A percentile compares a stretch with the other conserved stretches of the same genome.
These are phyloP conservation scores for Ceratocystis papillata DNA, from an alignment of 2,329 filamentous ascomycete genomes.

Conservation along the genomic window DNA sequence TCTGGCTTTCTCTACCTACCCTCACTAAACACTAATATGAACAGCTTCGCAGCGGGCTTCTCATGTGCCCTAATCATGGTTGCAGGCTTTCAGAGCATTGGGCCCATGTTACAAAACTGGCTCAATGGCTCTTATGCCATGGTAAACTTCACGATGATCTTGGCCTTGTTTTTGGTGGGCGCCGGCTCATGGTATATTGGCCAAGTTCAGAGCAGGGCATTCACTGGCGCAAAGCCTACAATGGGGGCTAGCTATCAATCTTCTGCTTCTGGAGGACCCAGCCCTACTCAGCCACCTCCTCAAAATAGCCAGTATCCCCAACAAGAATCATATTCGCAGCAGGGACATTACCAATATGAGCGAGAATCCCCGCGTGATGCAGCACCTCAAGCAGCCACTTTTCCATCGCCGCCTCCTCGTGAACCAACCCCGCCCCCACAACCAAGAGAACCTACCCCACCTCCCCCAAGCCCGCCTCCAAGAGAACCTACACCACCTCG, in stretches of 20 bases:
- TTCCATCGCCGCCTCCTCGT: conserved; percentile 25
- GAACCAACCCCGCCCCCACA: conserved; percentile 17
- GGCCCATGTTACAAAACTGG: conserved; percentile 65
- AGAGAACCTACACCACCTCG: conserved; percentile 25
- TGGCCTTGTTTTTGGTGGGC: conserved; percentile 63
- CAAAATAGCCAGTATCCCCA: conserved; percentile 26
- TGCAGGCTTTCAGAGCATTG: conserved; percentile 59
- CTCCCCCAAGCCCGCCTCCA: not conserved
- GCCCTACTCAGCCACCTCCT: conserved; percentile 30
- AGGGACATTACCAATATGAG: conserved; percentile 29
- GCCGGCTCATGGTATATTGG: conserved; percentile 61
- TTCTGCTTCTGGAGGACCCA: conserved; percentile 26
- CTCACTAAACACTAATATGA: conserved; percentile 71
- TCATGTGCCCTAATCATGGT: conserved; percentile 63
- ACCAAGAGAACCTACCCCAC: conserved; percentile 23
- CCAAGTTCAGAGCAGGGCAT: conserved; percentile 32
- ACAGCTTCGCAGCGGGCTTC: conserved; percentile 84
- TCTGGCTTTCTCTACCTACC: conserved; percentile 90
- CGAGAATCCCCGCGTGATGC: not conserved
- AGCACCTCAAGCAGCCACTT: conserved; percentile 3
- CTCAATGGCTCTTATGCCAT: conserved; percentile 58
- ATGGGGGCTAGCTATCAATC: conserved; percentile 21
- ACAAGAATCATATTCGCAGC: conserved; percentile 31
- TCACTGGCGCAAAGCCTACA: conserved; percentile 22
- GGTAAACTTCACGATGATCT: conserved; percentile 59